Evolutionary conservation across 176 grass and related monocot genomes (phyloP).

Genomic region (Panicum miliaceum): DNA sequence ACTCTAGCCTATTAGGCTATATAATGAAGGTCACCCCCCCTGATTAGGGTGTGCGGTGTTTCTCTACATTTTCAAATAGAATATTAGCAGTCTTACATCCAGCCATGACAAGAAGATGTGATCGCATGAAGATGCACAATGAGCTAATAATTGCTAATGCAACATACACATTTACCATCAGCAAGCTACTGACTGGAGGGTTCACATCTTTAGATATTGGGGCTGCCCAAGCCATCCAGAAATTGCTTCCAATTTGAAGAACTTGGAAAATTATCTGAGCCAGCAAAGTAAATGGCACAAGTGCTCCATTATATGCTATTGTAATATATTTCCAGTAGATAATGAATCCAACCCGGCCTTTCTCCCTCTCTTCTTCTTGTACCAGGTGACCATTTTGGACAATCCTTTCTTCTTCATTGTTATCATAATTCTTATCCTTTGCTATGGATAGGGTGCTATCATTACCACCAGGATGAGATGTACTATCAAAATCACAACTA

Average conservation of each 20-base stretch:
- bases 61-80: constrained; percentile 37
- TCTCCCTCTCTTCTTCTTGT: constrained; percentile 79
- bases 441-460: background rate
- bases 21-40: too few species aligned
- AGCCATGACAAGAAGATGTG: constrained; percentile 48
- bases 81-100: constrained; percentile 44
- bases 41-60: too few species aligned
- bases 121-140: constrained; percentile 48
- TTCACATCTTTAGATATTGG: constrained; percentile 48
- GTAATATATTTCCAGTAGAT: constrained; percentile 76
- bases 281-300: constrained; percentile 63
- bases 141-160: constrained; percentile 55
- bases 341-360: constrained; percentile 62
- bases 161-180: constrained; percentile 55
- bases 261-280: constrained; percentile 60
- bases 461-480: background rate
- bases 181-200: constrained; percentile 48
- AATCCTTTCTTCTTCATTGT: background rate
- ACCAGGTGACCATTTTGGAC: constrained; percentile 51
- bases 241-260: constrained; percentile 66
- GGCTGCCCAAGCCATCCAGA: constrained; percentile 69
- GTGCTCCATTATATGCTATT: constrained; percentile 58
- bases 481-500: background rate
- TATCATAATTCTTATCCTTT: background rate
- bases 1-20: too few species aligned